Evolutionary conservation across 208 protist genomes (phyloP), one percentile per base, ranked within the genome.

Genomic region (Leishmania turanica): DNA sequence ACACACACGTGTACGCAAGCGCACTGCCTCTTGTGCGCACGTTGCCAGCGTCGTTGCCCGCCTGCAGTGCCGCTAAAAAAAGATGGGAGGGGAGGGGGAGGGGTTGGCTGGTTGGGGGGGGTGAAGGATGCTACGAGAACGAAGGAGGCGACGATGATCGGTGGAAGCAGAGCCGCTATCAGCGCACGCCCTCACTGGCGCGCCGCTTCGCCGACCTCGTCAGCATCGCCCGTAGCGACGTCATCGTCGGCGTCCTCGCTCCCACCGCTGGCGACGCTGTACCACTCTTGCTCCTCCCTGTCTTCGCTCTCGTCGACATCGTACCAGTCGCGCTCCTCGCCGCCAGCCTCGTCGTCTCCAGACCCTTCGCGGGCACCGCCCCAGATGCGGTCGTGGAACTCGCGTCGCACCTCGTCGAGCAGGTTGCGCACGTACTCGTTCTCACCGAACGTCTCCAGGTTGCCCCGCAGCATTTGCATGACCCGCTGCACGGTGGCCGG

Each of bases 261-360:
- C 51, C 40, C 77, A 0, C 21, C 64, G 53, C 82, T 85, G 51
- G 72, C 82, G 64, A 86, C 78, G 78, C 82, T 86, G 73, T 80
- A 79, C 78, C 78, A 86, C 64, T 82, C 81, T 77, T 81, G 81
- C 49, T 56, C 71, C 40, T 77, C 82, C 54, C 53, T 49, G 53
- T 77, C 66, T 19, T 75, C 74, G 19, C 66, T 64, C 64, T 71
- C 82, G 7, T 79, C 53, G n/a, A 77, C 77, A 34, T 86, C 82
- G 54, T 79, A 78, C 64, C 64, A 70, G 60, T 78, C 69, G 47
- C 71, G 75, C 24, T 45, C 64, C 62, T n/a, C 69, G 2, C n/a
- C 71, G 19, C 19, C 71, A 24, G 49, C n/a, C 45, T 62, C 71
- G 34, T 42, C 71, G 49, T 75, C 24, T 51, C 53, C 9, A 24